Evolutionary conservation across 306 rosid genomes (phyloP).

Genomic region (Clitoria ternatea): DNA sequence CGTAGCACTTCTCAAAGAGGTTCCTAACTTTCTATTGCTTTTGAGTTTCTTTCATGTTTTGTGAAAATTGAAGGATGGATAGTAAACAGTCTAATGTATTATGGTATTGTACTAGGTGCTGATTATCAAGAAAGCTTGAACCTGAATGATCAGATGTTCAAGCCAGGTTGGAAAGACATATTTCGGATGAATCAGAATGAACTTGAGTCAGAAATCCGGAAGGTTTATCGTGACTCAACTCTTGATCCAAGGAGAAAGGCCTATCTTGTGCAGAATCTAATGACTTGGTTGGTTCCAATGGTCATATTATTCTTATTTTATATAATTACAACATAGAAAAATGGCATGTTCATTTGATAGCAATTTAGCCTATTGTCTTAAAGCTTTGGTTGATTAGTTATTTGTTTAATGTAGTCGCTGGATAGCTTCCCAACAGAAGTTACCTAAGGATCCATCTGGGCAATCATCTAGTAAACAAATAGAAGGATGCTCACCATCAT

Average conservation of each 20-base stretch:
- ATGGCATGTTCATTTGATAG: constrained; percentile 13
- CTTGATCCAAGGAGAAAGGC: constrained; percentile 99
- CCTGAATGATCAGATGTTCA: constrained; percentile 91
- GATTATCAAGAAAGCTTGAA: constrained; percentile 85
- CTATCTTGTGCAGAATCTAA: constrained; percentile 94
- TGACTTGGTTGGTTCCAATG: constrained; percentile 74
- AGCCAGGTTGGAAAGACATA: constrained; percentile 99
- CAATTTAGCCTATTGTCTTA: constrained; percentile 15
- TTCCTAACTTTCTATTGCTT: constrained; percentile 30
- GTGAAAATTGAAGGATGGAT: constrained; percentile 14
- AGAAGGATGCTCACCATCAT: constrained; percentile 61
- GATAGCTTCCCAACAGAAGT: constrained; percentile 97
- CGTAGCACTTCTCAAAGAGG: constrained; percentile 59
- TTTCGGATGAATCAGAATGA: constrained; percentile 99
- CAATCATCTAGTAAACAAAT: constrained; percentile 68
- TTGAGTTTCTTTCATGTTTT: constrained; percentile 18
- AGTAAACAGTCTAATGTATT: constrained; percentile 12
- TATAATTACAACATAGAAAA: constrained; percentile 17
- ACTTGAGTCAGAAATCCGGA: constrained; percentile 93
- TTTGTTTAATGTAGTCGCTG: constrained; percentile 67
- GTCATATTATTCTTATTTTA: constrained; percentile 7
- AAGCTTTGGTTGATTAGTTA: constrained; percentile 23
- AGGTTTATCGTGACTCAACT: constrained; percentile 87
- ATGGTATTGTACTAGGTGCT: constrained; percentile 41
- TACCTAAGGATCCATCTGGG: constrained; percentile 57